phyloP scores from a whole-genome alignment of 345 rosid genomes.

The Aegle marmelos region DNA sequence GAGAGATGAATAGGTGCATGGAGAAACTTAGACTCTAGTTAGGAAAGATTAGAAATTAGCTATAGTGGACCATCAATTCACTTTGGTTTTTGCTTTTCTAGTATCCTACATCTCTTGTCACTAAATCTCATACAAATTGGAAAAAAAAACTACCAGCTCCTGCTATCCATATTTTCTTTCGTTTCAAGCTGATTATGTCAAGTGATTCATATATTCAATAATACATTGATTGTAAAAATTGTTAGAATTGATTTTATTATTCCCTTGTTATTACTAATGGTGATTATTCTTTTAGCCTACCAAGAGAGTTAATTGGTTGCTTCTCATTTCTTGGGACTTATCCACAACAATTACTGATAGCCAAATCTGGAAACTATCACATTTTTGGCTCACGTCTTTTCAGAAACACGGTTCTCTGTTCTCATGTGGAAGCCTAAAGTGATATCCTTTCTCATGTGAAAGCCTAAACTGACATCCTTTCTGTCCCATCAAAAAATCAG shows the following conservation, averaged over 20 bases:
- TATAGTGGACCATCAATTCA: background rate
- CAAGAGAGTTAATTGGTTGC: background rate
- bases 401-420: background rate
- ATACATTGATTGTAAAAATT: background rate
- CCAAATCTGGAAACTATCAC: background rate
- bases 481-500: constrained; percentile 31
- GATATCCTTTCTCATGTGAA: background rate
- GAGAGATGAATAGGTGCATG: background rate
- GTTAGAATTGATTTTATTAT: background rate
- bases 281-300: background rate
- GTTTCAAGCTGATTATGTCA: constrained; percentile 1
- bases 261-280: background rate
- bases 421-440: constrained; percentile 4
- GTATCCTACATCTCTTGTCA: background rate
- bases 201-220: background rate
- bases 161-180: background rate
- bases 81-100: background rate
- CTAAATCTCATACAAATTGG: background rate
- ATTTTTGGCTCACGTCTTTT: background rate
- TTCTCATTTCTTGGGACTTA: background rate
- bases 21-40: background rate
- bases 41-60: background rate
- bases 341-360: background rate
- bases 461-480: constrained; percentile 6
- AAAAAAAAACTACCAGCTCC: background rate